Conservation (phyloP, 768 basidiomycete species). For the Fomitopsis pulvina region DNA sequence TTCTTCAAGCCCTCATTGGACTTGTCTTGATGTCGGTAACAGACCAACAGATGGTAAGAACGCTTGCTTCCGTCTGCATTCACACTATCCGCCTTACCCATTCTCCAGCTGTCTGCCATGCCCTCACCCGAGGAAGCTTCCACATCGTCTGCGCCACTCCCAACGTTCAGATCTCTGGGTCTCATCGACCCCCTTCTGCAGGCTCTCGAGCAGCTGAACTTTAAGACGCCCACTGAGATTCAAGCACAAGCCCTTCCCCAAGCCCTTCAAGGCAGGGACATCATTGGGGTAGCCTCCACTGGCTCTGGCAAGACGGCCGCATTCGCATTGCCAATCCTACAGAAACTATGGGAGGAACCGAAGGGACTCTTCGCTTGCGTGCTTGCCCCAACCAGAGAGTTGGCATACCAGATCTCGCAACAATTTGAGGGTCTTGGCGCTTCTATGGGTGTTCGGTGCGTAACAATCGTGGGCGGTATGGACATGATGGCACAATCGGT, state of each 20-base stretch:
- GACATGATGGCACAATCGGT: constrained; percentile 88
- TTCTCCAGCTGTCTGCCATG: constrained; percentile 31
- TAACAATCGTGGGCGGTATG: constrained; percentile 93
- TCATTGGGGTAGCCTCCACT: constrained; percentile 97
- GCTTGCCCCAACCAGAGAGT: constrained; percentile 94
- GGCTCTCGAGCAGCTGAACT: constrained; percentile 76
- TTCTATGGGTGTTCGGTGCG: constrained; percentile 86
- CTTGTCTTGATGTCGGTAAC: no score
- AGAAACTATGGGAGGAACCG: constrained; percentile 95
- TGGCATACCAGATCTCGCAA: constrained; percentile 97
- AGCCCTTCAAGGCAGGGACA: constrained; percentile 87
- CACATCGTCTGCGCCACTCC: constrained; percentile 31
- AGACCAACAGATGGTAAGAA: no score
- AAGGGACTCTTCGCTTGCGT: constrained; percentile 90
- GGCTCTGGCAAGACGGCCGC: constrained; percentile 98
- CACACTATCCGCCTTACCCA: no score
- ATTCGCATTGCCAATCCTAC: constrained; percentile 92
- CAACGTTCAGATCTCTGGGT: constrained; percentile 78
- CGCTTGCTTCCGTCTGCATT: no score
- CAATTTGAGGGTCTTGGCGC: constrained; percentile 91
- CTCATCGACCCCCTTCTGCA: constrained; percentile 86
- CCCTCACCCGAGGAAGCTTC: constrained; percentile 56
- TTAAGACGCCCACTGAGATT: constrained; percentile 85
- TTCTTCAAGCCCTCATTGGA: no score
- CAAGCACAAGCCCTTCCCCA: constrained; percentile 80